Percentiles rank a stretch among this genome's conserved stretches.
Evolutionary conservation across 208 protist species (phyloP).

Genomic region (Leishmania amazonensis): DNA sequence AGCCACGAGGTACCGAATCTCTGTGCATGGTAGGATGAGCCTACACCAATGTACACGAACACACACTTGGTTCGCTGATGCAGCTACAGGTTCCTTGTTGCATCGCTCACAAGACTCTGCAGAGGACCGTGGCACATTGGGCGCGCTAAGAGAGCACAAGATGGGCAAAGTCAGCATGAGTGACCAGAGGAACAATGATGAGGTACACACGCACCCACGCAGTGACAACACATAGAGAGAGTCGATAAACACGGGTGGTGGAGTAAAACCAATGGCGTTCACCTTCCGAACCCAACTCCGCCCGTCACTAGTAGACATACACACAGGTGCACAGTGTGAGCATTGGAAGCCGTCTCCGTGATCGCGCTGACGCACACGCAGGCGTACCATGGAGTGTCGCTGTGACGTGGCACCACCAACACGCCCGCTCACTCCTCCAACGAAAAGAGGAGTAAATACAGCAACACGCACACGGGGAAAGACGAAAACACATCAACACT

Average conservation of each 20-base stretch:
- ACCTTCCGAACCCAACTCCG: background rate
- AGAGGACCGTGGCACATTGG: background rate
- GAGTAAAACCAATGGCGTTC: background rate
- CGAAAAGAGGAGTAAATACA: too few species aligned
- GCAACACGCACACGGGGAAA: background rate
- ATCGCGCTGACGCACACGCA: background rate
- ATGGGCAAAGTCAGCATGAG: background rate
- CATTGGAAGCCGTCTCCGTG: background rate
- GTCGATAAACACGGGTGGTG: background rate
- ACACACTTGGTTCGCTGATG: too few species aligned
- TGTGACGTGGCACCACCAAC: background rate
- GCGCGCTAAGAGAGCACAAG: background rate
- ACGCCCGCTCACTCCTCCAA: background rate
- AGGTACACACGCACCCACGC: background rate
- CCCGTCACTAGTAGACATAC: background rate
- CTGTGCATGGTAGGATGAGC: background rate
- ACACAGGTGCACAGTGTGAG: background rate
- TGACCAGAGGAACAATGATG: background rate
- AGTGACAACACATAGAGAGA: background rate
- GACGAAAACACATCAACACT: background rate
- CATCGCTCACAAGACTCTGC: too few species aligned
- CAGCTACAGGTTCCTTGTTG: too few species aligned
- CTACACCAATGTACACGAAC: too few species aligned
- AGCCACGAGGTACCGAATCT: background rate
- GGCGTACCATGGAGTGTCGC: background rate